Evolutionary conservation across 306 rosid species (phyloP).

Genomic region (Quercus glauca): DNA sequence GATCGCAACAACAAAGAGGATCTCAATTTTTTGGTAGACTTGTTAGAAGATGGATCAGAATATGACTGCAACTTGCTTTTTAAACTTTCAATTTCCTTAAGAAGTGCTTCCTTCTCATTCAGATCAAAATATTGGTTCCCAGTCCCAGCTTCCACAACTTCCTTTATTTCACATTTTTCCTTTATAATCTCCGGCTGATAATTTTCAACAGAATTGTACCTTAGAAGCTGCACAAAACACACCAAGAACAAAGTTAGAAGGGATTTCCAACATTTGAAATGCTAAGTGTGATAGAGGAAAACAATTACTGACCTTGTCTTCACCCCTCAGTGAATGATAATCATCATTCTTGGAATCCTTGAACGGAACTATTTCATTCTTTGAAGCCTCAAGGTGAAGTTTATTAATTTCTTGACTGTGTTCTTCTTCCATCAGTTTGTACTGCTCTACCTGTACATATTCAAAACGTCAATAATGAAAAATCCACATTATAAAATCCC

Average conservation of each 20-base stretch:
- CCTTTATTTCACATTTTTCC: constrained; percentile 72
- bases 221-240: constrained; percentile 38
- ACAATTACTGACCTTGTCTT: constrained; percentile 29
- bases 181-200: constrained; percentile 35
- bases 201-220: constrained; percentile 21
- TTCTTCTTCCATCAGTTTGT: constrained; percentile 43
- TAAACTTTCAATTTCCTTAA: constrained; percentile 72
- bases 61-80: constrained; percentile 63
- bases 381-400: background rate
- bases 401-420: constrained; percentile 31
- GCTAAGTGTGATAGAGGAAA: background rate
- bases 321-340: constrained; percentile 11
- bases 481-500: constrained; percentile 2
- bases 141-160: constrained; percentile 52
- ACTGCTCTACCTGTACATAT: constrained; percentile 51
- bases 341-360: constrained; percentile 32
- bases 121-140: constrained; percentile 40
- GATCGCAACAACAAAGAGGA: constrained; percentile 79
- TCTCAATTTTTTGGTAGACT: constrained; percentile 73
- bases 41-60: constrained; percentile 44
- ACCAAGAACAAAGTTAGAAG: constrained; percentile 14
- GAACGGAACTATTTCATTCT: constrained; percentile 19
- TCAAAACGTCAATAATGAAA: constrained; percentile 8
- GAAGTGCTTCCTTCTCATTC: constrained; percentile 83
- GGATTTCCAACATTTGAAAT: constrained; percentile 23